Base-by-base conservation (phyloP, 2,329 filamentous ascomycete genomes). In the Bipolaris oryzae region DNA sequence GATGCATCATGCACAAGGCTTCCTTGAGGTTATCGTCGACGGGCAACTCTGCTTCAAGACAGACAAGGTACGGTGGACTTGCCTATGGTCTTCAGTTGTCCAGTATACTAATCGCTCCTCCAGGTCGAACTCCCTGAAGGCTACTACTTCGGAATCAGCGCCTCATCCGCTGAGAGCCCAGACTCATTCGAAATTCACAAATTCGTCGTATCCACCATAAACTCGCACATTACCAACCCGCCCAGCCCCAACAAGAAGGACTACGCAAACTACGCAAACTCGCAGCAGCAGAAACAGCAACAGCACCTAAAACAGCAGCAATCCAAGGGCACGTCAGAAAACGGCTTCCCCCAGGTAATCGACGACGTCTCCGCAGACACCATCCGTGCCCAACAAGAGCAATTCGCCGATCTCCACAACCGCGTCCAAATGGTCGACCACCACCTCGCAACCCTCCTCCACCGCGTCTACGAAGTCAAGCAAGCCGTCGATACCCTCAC, bases 121-220 rank as follows among this genome's bases (percentile, higher is more conserved):
- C 46, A 91, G 81, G 84, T 98, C 69, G 82, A 81, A 59, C 84
- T 99, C 21, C 95, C 94, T 3, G 69, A 83, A 1, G 91, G 91
- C 64, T 96, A 98, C 80, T 85, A 85, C 74, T 91, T 96, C 64
- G 95, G 95, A 68, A 80, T 99, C 66, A 92, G 90, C 11, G 95
- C 94, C 39, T 90, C 91, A 15, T 94, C 91, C 3, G 90, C 91
- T 28, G 94, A 98, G 65, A 93, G 87, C 68, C 92, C 95, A 0
- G 95, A 99, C 78, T 96, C 92, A 5, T 96, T 97, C 70, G 95
- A 99, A 77, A 77, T 96, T 64, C 95, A 93, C 82, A 96, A 94
- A 74, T 85, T 98, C 72, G 83, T 90, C 34, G 85, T 95, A 49
- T 86, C 88, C 71, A 87, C 68, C 59, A 78, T 73, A n/a, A 75